Evolutionary conservation across 2,329 filamentous ascomycete species (phyloP).

Genomic region (Hypoxylon sp.): DNA sequence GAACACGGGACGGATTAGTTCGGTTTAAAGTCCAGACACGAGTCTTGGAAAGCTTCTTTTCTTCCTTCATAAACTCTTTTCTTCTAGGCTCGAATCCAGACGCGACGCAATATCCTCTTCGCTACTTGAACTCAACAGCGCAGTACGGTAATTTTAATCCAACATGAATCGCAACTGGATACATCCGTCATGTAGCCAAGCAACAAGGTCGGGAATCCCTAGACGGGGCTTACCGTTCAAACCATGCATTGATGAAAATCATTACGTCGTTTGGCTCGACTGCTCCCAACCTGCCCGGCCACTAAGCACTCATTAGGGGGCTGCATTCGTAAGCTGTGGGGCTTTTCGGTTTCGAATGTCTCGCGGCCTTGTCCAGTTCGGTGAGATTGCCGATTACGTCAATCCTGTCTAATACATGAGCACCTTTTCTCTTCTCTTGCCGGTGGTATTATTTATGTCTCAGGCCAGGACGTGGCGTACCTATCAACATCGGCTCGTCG

Average conservation of each 20-base stretch:
- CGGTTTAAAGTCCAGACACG: conserved; percentile 26
- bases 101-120: conserved; percentile 4
- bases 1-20: conserved; percentile 28
- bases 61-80: conserved; percentile 12
- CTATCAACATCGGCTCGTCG: conserved; percentile 11
- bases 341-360: conserved; percentile 40
- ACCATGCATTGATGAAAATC: conserved; percentile 33
- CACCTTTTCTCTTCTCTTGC: conserved; percentile 11
- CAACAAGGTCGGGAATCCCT: conserved; percentile 31
- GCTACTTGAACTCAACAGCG: background rate
- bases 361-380: conserved; percentile 30
- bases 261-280: conserved; percentile 39
- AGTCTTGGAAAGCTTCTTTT: conserved; percentile 27
- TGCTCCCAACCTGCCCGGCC: conserved; percentile 18
- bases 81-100: conserved; percentile 23
- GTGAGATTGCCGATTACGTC: conserved; percentile 39
- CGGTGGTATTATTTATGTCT: conserved; percentile 37
- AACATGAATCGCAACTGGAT: conserved; percentile 6
- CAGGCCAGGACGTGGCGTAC: conserved; percentile 10
- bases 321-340: conserved; percentile 45
- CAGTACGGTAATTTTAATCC: background rate
- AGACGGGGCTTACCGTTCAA: conserved; percentile 26
- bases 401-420: conserved; percentile 24
- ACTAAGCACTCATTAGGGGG: conserved; percentile 27
- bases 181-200: conserved; percentile 29